Evolutionary conservation across 1,139 yeast genomes (phyloP).

Genomic region (Yamadazyma atmosphaerica): DNA sequence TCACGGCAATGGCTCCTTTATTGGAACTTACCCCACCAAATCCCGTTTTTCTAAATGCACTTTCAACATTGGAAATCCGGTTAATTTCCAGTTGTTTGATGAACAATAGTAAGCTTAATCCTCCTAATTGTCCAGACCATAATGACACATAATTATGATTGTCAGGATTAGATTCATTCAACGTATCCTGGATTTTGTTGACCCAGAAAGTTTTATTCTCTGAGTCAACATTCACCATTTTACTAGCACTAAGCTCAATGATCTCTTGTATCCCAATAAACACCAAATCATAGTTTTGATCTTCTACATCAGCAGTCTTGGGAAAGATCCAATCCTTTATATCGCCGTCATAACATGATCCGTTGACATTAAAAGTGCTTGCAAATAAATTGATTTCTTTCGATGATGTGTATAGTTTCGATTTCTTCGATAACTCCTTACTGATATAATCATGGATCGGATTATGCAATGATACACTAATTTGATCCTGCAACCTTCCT

Average conservation of each 20-base stretch:
- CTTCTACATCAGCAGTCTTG: constrained; percentile 5
- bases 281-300: constrained; percentile 57
- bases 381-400: constrained; percentile 57
- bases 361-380: constrained; percentile 74
- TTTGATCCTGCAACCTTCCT: constrained; percentile 51
- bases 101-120: constrained; percentile 77
- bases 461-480: constrained; percentile 52
- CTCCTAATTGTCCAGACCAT: constrained; percentile 91
- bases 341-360: constrained; percentile 52
- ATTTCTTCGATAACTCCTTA: constrained; percentile 49
- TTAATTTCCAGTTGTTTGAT: constrained; percentile 52
- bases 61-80: constrained; percentile 65
- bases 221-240: constrained; percentile 81
- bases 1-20: constrained; percentile 89
- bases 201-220: constrained; percentile 81
- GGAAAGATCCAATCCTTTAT: constrained; percentile 64
- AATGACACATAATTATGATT: constrained; percentile 61
- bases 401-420: constrained; percentile 49
- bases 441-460: constrained; percentile 73
- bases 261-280: constrained; percentile 90
- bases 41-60: constrained; percentile 87
- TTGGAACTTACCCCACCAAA: constrained; percentile 94
- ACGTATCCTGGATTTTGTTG: constrained; percentile 53
- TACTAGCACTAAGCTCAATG: constrained; percentile 87
- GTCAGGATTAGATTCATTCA: constrained; percentile 43